Evolutionary conservation across 2,329 filamentous ascomycete species (phyloP).

Genomic region (Trichoderma atrobrunneum): DNA sequence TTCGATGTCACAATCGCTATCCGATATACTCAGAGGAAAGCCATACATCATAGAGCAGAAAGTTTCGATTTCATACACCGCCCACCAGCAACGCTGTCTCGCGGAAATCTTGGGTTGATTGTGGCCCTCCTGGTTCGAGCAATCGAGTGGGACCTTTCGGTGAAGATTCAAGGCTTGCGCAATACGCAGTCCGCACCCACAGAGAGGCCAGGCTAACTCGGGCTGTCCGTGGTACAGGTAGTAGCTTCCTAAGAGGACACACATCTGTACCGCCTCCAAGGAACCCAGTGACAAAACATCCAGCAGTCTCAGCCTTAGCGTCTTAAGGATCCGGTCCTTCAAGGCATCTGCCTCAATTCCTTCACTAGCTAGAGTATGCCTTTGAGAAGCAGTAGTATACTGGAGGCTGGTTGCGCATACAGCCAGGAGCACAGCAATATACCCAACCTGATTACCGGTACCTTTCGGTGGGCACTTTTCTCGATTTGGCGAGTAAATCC

Average conservation of each 20-base stretch:
- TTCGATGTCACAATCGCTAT: not conserved
- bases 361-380: not conserved
- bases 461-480: not conserved
- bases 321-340: not conserved
- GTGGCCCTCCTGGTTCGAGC: not conserved
- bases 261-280: not conserved
- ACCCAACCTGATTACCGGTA: not conserved
- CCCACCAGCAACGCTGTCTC: not conserved
- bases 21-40: not conserved
- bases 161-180: not conserved
- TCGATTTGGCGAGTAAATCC: not conserved
- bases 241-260: not conserved
- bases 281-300: not conserved
- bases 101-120: not conserved
- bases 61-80: not conserved
- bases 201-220: not conserved
- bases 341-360: not conserved
- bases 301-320: not conserved
- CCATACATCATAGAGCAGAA: not conserved
- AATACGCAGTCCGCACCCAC: not conserved
- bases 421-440: not conserved
- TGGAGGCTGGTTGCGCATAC: not conserved
- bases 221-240: not conserved
- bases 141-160: not conserved
- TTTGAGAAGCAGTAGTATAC: not conserved